Evolutionary conservation across 2,329 filamentous ascomycete species (phyloP), one percentile per base, ranked within the genome.

Genomic region (Alternaria incomplexa): DNA sequence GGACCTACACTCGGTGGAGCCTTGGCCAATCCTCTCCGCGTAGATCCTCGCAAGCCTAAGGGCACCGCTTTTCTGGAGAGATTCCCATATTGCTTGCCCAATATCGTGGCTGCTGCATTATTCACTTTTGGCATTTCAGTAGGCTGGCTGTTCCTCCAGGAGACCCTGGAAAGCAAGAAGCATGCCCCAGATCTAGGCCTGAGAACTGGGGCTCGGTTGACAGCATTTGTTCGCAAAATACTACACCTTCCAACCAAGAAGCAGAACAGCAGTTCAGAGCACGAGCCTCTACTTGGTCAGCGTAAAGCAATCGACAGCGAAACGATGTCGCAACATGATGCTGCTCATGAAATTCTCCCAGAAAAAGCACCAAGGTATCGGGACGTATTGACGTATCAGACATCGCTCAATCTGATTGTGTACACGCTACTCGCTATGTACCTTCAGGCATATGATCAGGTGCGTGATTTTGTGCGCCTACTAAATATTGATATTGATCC

Each of bases 1-100:
- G 95, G 95, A 0, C 95, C 95, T 1, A 78, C 89, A 5, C 91
- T 98, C 73, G 95, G 95, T 26, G 95, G 95, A 5, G 90, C 93
- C 64, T 88, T 98, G 63, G 93, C 93, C 9, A 90, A 93, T 62
- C 95, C 95, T 0, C 89, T 90, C 1, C 85, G 90, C 62, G 90
- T 93, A 61, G 89, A 91, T 73, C 93, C 93, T 0, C 80, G 81
- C 3, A 61, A 93, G 4, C 96, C 96, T 72, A 72, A 72, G 25
- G 75, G 78, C 10, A 89, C 89, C 6, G 79, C 86, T 40, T 90
- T 96, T 65, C 87, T 97, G 62, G 89, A 89, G 68, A 85, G 83
- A 23, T 97, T 91, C 73, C 95, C 95, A 0, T 99, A 96, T 77
- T 85, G 88, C 3, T 82, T 97, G 51, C 96, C 95, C 0, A 98